phyloP scores from a whole-genome alignment of 2,329 filamentous ascomycete genomes.

The Nothophoma quercina region DNA sequence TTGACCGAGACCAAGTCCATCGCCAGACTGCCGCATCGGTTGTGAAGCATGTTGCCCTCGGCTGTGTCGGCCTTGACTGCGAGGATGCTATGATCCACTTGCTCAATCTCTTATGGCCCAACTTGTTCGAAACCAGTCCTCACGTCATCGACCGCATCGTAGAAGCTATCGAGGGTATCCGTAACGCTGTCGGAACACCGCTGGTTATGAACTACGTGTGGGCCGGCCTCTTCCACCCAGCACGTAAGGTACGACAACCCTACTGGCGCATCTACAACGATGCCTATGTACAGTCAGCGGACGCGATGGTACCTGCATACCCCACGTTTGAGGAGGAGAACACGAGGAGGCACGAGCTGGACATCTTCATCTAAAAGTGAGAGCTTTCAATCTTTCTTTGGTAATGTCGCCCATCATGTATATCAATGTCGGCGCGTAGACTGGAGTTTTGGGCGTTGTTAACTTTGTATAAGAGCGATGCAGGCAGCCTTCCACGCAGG shows the following conservation, averaged over 20 bases:
- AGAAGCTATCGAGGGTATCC: slow-evolving; percentile 94
- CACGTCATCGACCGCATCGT: slow-evolving; percentile 99
- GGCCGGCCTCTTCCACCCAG: slow-evolving; percentile 96
- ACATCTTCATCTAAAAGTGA: slow-evolving; percentile 72
- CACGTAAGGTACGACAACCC: slow-evolving; percentile 89
- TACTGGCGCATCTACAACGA: slow-evolving; percentile 99
- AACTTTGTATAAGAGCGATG: slow-evolving; percentile 16
- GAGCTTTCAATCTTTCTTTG: slow-evolving; percentile 5
- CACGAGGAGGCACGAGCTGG: slow-evolving; percentile 79
- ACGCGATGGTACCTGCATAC: slow-evolving; percentile 96
- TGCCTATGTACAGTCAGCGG: slow-evolving; percentile 90
- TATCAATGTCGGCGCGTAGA: slow-evolving; percentile 5
- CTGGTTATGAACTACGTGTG: slow-evolving; percentile 97
- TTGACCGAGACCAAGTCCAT: slow-evolving; percentile 97
- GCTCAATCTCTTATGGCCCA: slow-evolving; percentile 94
- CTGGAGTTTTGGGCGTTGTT: slow-evolving; percentile 19
- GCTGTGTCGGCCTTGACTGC: slow-evolving; percentile 95
- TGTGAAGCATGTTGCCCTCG: slow-evolving; percentile 96
- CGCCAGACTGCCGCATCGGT: slow-evolving; percentile 95
- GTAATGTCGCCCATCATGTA: slow-evolving; percentile 6
- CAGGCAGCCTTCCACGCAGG: slow-evolving; percentile 5
- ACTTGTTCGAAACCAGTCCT: slow-evolving; percentile 95
- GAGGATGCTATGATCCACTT: slow-evolving; percentile 99
- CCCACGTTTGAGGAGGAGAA: slow-evolving; percentile 84
- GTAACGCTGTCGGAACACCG: slow-evolving; percentile 90